Evolutionary conservation across 2,329 filamentous ascomycete species (phyloP).

Genomic region (Neopestalotiopsis clavispora): DNA sequence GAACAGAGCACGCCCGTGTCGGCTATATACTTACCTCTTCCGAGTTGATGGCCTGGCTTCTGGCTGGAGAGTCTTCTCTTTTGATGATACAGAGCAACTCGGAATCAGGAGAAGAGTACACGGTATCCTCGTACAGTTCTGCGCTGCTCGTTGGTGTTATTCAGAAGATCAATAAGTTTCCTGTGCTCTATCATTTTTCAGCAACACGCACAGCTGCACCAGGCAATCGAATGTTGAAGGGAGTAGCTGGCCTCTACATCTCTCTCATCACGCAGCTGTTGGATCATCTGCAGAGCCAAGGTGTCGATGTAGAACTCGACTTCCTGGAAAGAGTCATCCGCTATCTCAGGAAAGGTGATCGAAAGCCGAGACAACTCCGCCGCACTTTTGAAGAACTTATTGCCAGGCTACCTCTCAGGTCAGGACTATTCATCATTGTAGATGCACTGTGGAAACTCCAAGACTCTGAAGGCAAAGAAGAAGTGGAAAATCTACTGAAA

Average conservation of each 20-base stretch:
- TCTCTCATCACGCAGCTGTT: conserved; percentile 21
- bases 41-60: conserved; percentile 18
- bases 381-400: neutral
- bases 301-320: conserved; percentile 14
- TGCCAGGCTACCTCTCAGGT: neutral
- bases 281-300: conserved; percentile 7
- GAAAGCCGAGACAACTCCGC: neutral
- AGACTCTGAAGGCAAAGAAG: neutral
- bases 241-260: conserved; percentile 12
- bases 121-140: conserved; percentile 16
- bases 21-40: conserved; percentile 21
- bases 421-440: neutral
- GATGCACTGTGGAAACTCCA: conserved; percentile 7
- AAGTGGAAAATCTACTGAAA: neutral
- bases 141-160: conserved; percentile 17
- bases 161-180: conserved; percentile 17
- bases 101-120: conserved; percentile 6
- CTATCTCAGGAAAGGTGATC: neutral
- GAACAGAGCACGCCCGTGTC: conserved; percentile 20
- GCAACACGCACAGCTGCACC: neutral
- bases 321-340: conserved; percentile 18
- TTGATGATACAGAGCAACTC: conserved; percentile 20
- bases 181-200: conserved; percentile 19
- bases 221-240: neutral
- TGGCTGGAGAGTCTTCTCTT: conserved; percentile 13